A percentile compares a stretch with the other conserved stretches of the same genome.
Conservation (phyloP, 768 basidiomycete genomes). For the Boletus eberwhitei region DNA sequence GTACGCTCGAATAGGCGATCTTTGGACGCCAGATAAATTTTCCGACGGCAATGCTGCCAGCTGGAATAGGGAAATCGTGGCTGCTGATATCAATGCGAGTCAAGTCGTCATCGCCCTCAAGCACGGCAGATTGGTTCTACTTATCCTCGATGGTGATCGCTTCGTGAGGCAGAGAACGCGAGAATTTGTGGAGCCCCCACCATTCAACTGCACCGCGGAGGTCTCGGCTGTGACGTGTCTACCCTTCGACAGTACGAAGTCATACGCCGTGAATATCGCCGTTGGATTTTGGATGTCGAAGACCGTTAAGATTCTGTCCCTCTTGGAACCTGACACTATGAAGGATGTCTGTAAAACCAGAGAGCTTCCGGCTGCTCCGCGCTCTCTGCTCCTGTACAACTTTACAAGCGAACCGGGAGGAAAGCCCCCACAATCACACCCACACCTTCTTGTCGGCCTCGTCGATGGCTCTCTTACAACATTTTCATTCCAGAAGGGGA, state of each 20-base stretch:
- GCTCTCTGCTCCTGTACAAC: conserved; percentile 50
- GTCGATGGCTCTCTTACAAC: conserved; percentile 70
- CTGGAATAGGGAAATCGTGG: conserved; percentile 51
- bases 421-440: conserved; percentile 39
- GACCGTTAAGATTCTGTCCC: conserved; percentile 51
- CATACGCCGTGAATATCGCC: conserved; percentile 47
- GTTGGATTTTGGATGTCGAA: conserved; percentile 80
- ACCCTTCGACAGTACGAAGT: conserved; percentile 47
- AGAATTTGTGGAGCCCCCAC: conserved; percentile 23
- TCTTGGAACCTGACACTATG: conserved; percentile 22
- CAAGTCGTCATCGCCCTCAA: conserved; percentile 62
- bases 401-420: conserved; percentile 45
- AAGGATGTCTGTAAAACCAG: conserved; percentile 25
- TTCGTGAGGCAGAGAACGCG: conserved; percentile 28
- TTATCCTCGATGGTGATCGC: conserved; percentile 45
- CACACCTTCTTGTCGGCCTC: conserved; percentile 68
- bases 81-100: conserved; percentile 65
- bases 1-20: conserved; percentile 39
- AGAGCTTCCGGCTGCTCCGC: conserved; percentile 42
- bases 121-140: conserved; percentile 48
- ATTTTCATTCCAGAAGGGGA: conserved; percentile 44
- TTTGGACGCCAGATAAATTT: conserved; percentile 39
- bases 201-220: conserved; percentile 37
- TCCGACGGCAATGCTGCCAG: conserved; percentile 15
- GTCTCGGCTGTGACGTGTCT: conserved; percentile 70